Evolutionary conservation across 2,329 filamentous ascomycete genomes (phyloP), one percentile per base, ranked within the genome.

Genomic region (Diaporthe vaccinii): DNA sequence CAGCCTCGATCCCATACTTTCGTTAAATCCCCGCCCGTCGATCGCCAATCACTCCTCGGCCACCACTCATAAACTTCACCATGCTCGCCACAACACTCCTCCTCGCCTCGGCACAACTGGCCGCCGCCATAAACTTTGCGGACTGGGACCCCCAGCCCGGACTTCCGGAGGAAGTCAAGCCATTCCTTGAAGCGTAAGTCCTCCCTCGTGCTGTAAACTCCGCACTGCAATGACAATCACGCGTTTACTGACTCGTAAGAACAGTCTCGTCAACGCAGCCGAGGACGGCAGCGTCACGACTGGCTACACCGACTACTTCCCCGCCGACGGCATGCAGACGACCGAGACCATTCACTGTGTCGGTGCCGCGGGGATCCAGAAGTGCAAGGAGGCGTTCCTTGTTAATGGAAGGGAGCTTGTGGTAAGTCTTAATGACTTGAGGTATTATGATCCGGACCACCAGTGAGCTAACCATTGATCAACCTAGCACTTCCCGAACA

Each of bases 401-500:
- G 46, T 67, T 7, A 74, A 76, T 17, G 75, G 73, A 4, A 58
- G 75, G 34, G 59, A 69, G 20, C 68, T 76, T 14, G 71, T 74
- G 9, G 75, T 76, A 51, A 1, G 69, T 59, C 31, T 6, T 17
- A 22, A n/a, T 22, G 14, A 17, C 17, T 39, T 22, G 0, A 0
- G 17, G 1, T 22, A 17, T 6, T 9, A 44, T 10, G 20, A 8
- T 7, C 2, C 22, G 22, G 31, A 12, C 3, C 10, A 14, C 25
- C 14, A 20, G 22, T 9, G 17, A 53, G 28, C 46, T 68, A 3
- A 68, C 36, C 15, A 17, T 20, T 20, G 12, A 17, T 6, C 3
- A 4, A 36, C 20, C 3, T n/a, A 76, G 75, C 75, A 76, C 69
- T 76, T 75, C 46, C 75, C 75, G 6, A 75, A 75, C 73, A 73